phyloP scores from a whole-genome alignment of 805 yeast species.

The Metschnikowia hibisci region DNA sequence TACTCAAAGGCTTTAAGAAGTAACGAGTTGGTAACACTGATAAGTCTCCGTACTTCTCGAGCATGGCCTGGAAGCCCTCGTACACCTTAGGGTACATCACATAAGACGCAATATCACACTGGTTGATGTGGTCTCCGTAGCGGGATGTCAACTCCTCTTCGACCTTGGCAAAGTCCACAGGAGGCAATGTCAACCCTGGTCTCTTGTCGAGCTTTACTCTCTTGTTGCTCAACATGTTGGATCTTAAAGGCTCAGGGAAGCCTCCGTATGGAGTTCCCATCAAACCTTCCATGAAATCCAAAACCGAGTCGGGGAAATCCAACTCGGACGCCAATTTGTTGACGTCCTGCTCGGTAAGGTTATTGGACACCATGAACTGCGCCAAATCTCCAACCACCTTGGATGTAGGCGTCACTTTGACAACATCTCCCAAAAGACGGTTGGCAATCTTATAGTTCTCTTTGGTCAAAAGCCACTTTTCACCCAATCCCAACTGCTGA shows the following conservation, averaged over 20 bases:
- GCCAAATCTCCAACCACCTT: constrained; percentile 99
- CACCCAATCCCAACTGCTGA: constrained; percentile 96
- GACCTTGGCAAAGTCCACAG: constrained; percentile 72
- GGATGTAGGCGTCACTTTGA: constrained; percentile 99
- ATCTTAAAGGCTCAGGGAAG: constrained; percentile 98
- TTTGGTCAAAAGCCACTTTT: constrained; percentile 95
- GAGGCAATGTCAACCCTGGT: constrained; percentile 88
- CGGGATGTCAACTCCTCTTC: constrained; percentile 70
- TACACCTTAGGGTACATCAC: constrained; percentile 98
- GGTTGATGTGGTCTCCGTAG: constrained; percentile 70
- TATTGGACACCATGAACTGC: constrained; percentile 98
- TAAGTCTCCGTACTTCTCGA: constrained; percentile 83
- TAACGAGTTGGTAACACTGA: constrained; percentile 90
- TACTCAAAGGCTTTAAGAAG: constrained; percentile 81
- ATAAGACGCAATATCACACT: constrained; percentile 89
- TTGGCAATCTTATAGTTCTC: constrained; percentile 91
- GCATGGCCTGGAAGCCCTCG: constrained; percentile 74
- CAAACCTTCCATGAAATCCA: constrained; percentile 97
- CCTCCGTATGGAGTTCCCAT: constrained; percentile 99
- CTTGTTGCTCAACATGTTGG: constrained; percentile 86
- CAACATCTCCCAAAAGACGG: constrained; percentile 88
- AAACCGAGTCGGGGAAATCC: constrained; percentile 97
- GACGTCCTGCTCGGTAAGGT: constrained; percentile 81
- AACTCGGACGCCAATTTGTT: constrained; percentile 79
- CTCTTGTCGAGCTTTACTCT: constrained; percentile 84